phyloP scores from a whole-genome alignment of 2,329 filamentous ascomycete genomes.

The Trichoderma endophyticum region DNA sequence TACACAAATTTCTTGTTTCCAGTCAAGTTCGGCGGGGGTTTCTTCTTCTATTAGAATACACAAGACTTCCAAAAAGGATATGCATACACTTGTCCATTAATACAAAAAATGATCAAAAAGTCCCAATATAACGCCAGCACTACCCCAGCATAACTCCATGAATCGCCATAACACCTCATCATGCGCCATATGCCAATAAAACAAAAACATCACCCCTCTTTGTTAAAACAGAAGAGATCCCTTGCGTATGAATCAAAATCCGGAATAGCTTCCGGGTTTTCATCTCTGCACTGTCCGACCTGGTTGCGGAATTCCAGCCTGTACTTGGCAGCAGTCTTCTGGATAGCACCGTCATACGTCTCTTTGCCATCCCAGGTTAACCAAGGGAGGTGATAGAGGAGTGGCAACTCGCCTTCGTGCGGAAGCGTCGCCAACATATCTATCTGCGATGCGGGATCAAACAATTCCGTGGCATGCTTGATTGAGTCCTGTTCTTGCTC shows the following conservation, averaged over 20 bases:
- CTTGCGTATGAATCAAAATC: constrained; percentile 40
- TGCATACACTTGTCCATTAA: background rate
- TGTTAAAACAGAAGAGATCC: constrained; percentile 62
- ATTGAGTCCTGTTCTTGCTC: constrained; percentile 25
- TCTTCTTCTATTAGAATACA: background rate
- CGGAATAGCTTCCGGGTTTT: constrained; percentile 24
- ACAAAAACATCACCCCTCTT: constrained; percentile 27
- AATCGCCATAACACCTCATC: background rate
- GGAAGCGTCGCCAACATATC: constrained; percentile 50
- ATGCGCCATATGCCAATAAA: background rate
- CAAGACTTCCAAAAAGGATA: background rate
- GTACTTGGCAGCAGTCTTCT: constrained; percentile 49
- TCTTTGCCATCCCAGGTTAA: constrained; percentile 61
- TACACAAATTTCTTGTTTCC: background rate
- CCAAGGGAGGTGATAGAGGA: constrained; percentile 51
- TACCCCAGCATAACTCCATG: background rate
- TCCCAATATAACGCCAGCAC: background rate
- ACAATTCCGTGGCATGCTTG: constrained; percentile 26
- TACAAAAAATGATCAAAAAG: background rate
- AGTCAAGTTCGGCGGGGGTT: background rate
- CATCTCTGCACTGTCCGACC: constrained; percentile 62
- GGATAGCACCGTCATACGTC: constrained; percentile 40
- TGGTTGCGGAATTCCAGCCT: constrained; percentile 56
- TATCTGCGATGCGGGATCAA: constrained; percentile 43
- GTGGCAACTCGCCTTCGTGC: constrained; percentile 41